Base-by-base conservation (phyloP, 2,329 filamentous ascomycete species). In the Aspergillus floridensis region DNA sequence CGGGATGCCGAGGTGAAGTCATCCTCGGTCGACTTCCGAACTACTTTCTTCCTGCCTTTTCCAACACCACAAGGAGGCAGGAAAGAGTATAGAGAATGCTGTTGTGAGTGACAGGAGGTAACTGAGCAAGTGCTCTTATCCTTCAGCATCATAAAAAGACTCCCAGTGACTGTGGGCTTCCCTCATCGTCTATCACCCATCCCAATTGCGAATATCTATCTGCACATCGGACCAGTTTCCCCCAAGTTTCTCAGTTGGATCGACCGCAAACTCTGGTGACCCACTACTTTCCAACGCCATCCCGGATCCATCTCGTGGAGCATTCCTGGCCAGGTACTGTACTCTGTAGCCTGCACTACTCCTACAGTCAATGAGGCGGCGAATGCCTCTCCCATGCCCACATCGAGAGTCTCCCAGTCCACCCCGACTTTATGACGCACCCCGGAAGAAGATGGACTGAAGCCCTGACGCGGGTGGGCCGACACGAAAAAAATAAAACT, bases 381-480 rank as follows among this genome's bases (percentile, higher is more conserved):
- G 53, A 31, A 31, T 47, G 26, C 31, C 41, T 55, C 48, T 46
- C 44, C 41, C 53, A 55, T 44, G 26, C 53, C 22, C 41, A 24
- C 26, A n/a, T 12, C 14, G 44, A 35, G 32, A 44, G 32, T 44
- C 47, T 46, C 41, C 46, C 41, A 47, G 46, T 31, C 53, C 53
- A 55, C 53, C 53, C 53, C 53, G 53, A 55, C 53, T 55, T 55
- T 55, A 55, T 55, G 53, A 55, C 53, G 53, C 53, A 55, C 53
- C 53, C 53, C 53, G 32, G 53, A 55, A 55, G 53, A 21, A 21
- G 31, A 24, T 47, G 24, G 41, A 47, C 31, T 24, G 48, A 14
- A 48, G 21, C 26, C 41, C 24, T 55, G 41, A 32, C 53, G 16
- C 26, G 8, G 53, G 53, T 55, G 53, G 53, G 22, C 53, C 53